phyloP scores from a whole-genome alignment of 441 rosid species.

The Arabidopsis hybrid region DNA sequence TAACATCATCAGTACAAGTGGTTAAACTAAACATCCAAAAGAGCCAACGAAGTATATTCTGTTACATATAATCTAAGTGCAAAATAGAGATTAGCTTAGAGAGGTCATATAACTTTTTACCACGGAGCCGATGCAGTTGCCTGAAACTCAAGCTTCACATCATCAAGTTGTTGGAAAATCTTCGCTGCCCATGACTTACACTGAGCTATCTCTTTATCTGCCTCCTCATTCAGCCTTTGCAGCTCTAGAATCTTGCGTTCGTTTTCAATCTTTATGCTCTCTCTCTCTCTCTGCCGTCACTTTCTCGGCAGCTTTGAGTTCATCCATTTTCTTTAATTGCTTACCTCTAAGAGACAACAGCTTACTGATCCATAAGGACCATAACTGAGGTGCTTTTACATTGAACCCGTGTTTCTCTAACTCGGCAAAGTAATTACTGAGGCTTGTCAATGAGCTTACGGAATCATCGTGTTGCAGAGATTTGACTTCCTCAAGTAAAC shows the following conservation, averaged over 20 bases:
- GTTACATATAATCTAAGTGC: background rate
- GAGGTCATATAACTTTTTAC: background rate
- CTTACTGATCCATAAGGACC: conserved; percentile 51
- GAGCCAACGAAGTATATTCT: background rate
- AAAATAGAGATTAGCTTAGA: background rate
- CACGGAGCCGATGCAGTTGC: background rate
- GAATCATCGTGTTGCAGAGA: conserved; percentile 46
- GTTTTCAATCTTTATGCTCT: conserved; percentile 26
- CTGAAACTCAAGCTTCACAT: conserved; percentile 6
- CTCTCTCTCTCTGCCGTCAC: background rate
- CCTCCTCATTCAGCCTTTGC: conserved; percentile 35
- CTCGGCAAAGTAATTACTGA: conserved; percentile 56
- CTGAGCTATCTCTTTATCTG: background rate
- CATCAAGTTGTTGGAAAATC: conserved; percentile 7
- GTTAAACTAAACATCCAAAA: too few species aligned
- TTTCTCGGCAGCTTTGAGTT: conserved; percentile 33
- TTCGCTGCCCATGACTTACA: background rate
- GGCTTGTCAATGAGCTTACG: conserved; percentile 45
- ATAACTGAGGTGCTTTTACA: conserved; percentile 43
- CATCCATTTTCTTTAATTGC: conserved; percentile 41
- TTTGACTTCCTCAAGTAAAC: conserved; percentile 62
- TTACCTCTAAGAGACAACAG: conserved; percentile 52
- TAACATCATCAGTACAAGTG: too few species aligned
- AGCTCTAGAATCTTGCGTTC: conserved; percentile 13
- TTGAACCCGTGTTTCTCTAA: conserved; percentile 70